phyloP scores from a whole-genome alignment of 352 stramenopile genomes.

The Phytophthora pini region DNA sequence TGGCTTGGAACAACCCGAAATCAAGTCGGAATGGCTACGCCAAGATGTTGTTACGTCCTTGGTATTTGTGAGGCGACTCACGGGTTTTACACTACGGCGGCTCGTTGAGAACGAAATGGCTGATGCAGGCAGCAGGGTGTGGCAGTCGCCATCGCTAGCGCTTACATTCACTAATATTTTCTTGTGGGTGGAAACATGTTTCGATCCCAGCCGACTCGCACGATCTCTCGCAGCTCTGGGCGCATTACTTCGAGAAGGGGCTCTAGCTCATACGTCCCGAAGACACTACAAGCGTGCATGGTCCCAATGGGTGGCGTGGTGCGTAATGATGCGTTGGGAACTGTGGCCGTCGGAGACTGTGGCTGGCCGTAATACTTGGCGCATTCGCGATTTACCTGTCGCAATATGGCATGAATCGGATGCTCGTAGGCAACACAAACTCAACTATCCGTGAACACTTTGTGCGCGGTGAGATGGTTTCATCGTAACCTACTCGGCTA shows the following conservation, averaged over 20 bases:
- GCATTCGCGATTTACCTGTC: conserved; percentile 23
- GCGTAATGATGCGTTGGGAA: conserved; percentile 6
- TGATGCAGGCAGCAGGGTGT: conserved; percentile 25
- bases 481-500: conserved; percentile 14
- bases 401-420: conserved; percentile 26
- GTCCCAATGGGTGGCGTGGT: conserved; percentile 13
- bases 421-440: conserved; percentile 15
- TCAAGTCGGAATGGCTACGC: conserved; percentile 11
- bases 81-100: conserved; percentile 14
- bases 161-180: conserved; percentile 9
- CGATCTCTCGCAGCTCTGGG: conserved; percentile 10
- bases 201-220: conserved; percentile 10
- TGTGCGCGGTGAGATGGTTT: conserved; percentile 23
- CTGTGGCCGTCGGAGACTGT: neutral
- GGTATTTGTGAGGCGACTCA: conserved; percentile 12
- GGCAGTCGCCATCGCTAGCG: conserved; percentile 4
- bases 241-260: conserved; percentile 15
- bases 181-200: conserved; percentile 12
- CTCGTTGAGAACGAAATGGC: conserved; percentile 14
- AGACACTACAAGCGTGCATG: conserved; percentile 14
- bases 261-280: conserved; percentile 14
- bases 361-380: conserved; percentile 13
- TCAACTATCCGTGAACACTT: conserved; percentile 17
- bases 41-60: conserved; percentile 17
- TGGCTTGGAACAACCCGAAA: conserved; percentile 13